Percentiles rank a stretch among this genome's conserved stretches.
Evolutionary conservation across 192 early-diverging fungal genomes (phyloP).

Genomic region (Coemansia reversa): DNA sequence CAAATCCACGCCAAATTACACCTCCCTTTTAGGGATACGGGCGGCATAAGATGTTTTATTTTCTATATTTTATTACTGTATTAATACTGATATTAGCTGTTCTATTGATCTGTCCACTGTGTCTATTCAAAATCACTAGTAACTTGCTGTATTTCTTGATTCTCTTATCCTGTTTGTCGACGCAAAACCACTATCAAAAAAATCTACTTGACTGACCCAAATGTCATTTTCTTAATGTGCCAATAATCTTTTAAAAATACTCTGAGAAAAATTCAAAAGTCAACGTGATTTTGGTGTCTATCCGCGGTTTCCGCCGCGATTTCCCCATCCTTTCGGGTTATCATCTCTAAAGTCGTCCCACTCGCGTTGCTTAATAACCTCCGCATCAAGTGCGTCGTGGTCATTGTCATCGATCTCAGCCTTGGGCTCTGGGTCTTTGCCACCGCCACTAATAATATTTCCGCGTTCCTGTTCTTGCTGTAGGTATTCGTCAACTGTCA

Average conservation of each 20-base stretch:
- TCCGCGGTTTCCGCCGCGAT: constrained; percentile 52
- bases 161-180: too few relatives aligned
- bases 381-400: constrained; percentile 77
- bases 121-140: too few relatives aligned
- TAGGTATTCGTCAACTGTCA: constrained; percentile 95
- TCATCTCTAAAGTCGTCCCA: constrained; percentile 92
- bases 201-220: too few relatives aligned
- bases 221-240: neutral
- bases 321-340: constrained; percentile 73
- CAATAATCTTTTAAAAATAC: neutral
- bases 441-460: constrained; percentile 85
- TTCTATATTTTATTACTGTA: too few relatives aligned
- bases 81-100: too few relatives aligned
- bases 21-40: too few relatives aligned
- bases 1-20: too few relatives aligned
- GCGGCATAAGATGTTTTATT: too few relatives aligned
- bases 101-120: too few relatives aligned
- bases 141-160: too few relatives aligned
- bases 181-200: too few relatives aligned
- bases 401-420: constrained; percentile 71
- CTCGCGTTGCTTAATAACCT: constrained; percentile 77
- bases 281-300: neutral
- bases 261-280: neutral
- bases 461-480: constrained; percentile 83
- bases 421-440: constrained; percentile 69